Conservation (phyloP, 2,329 filamentous ascomycete genomes). For the Scopulariopsis brevicaulis region DNA sequence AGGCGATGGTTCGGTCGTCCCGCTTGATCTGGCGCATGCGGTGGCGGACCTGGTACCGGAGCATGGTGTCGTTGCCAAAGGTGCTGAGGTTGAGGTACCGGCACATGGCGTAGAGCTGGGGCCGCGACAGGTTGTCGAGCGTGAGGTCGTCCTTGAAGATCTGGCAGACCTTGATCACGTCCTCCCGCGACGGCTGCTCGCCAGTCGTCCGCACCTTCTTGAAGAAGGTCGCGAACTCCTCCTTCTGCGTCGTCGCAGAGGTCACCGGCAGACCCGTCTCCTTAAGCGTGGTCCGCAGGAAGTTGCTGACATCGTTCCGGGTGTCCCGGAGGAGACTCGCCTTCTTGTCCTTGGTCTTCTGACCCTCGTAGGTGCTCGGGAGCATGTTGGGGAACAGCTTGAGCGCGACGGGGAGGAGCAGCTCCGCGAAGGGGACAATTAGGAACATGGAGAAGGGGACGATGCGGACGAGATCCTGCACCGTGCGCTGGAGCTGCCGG, state of each 20-base stretch:
- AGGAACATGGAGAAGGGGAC: constrained; percentile 96
- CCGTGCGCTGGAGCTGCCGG: constrained; percentile 83
- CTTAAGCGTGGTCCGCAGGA: constrained; percentile 76
- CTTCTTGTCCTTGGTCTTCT: constrained; percentile 84
- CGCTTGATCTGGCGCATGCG: constrained; percentile 99
- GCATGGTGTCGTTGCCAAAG: constrained; percentile 95
- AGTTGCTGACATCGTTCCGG: constrained; percentile 85
- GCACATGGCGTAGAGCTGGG: constrained; percentile 95
- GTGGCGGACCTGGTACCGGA: constrained; percentile 92
- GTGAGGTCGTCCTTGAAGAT: constrained; percentile 97
- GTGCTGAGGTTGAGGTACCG: constrained; percentile 97
- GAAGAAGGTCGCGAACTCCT: constrained; percentile 96
- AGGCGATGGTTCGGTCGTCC: constrained; percentile 88
- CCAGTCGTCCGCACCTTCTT: constrained; percentile 87
- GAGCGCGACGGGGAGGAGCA: constrained; percentile 81
- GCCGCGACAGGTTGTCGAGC: constrained; percentile 89
- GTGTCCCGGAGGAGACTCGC: constrained; percentile 70
- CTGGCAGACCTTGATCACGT: constrained; percentile 98
- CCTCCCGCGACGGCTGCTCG: constrained; percentile 74
- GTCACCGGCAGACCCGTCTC: constrained; percentile 91
- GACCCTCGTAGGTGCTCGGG: constrained; percentile 91
- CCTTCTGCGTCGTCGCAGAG: constrained; percentile 71
- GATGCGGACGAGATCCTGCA: constrained; percentile 83
- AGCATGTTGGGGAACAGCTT: constrained; percentile 96
- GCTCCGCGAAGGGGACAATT: constrained; percentile 90